A percentile compares a stretch with the other conserved stretches of the same genome.
phyloP scores from a whole-genome alignment of 257 asterid genomes.

The Gynochthodes officinalis region DNA sequence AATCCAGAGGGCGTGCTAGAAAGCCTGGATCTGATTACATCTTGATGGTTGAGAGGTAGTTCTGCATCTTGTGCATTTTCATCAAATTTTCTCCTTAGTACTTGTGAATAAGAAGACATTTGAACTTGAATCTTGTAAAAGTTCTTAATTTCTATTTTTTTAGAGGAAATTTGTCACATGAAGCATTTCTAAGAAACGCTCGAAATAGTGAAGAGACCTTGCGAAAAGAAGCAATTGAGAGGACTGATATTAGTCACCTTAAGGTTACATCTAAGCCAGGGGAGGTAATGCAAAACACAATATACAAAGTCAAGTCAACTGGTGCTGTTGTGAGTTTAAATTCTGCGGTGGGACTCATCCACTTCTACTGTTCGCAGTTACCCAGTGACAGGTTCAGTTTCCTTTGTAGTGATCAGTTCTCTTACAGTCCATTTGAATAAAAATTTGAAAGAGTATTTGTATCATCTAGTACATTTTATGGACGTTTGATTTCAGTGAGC shows the following conservation, averaged over 20 bases:
- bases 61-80: conserved; percentile 19
- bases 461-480: neutral
- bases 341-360: conserved; percentile 97
- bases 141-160: conserved; percentile 25
- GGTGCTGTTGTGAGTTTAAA: conserved; percentile 99
- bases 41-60: conserved; percentile 98
- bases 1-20: conserved; percentile 99
- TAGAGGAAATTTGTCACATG: conserved; percentile 82
- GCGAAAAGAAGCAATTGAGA: conserved; percentile 97
- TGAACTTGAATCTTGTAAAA: conserved; percentile 10
- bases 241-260: conserved; percentile 96
- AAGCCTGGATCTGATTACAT: conserved; percentile 98
- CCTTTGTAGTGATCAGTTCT: conserved; percentile 9
- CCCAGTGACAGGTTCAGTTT: conserved; percentile 87
- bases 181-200: conserved; percentile 90
- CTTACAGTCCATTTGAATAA: neutral
- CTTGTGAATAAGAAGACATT: conserved; percentile 10
- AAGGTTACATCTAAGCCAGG: conserved; percentile 55
- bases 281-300: conserved; percentile 52
- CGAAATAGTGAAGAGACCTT: conserved; percentile 95
- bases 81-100: conserved; percentile 9
- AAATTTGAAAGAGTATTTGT: neutral
- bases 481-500: neutral
- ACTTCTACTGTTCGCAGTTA: conserved; percentile 95
- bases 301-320: conserved; percentile 93